A percentile compares a stretch with the other conserved stretches of the same genome.
Evolutionary conservation across 805 yeast genomes (phyloP).

Genomic region (Lachancea dasiensis): DNA sequence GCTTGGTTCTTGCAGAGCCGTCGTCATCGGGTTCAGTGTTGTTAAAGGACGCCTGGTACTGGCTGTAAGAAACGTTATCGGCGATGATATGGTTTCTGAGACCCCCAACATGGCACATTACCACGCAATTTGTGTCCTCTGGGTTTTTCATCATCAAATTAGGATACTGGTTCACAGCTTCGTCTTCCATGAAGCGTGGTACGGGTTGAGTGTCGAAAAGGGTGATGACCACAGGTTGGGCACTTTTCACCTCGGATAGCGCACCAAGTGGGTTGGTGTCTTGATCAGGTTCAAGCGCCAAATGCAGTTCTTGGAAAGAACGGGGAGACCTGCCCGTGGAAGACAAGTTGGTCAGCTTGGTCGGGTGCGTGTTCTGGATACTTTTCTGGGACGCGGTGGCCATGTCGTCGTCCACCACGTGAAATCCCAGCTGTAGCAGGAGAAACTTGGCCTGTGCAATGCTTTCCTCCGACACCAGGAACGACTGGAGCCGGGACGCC

Average conservation of each 20-base stretch:
- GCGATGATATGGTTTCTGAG: conserved; percentile 26
- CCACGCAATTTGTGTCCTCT: conserved; percentile 12
- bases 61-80: conserved; percentile 8
- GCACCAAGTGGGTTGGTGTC: neutral
- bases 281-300: conserved; percentile 5
- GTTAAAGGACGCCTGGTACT: neutral
- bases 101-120: conserved; percentile 33
- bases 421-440: conserved; percentile 31
- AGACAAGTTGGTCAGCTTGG: conserved; percentile 7
- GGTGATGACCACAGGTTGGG: neutral
- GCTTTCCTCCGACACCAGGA: conserved; percentile 40
- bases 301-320: conserved; percentile 20
- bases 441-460: conserved; percentile 38
- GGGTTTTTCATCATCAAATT: conserved; percentile 13
- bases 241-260: conserved; percentile 1
- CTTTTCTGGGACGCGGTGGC: conserved; percentile 25
- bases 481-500: conserved; percentile 31
- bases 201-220: conserved; percentile 5
- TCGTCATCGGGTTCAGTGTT: conserved; percentile 1
- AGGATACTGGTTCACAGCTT: conserved; percentile 20
- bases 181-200: conserved; percentile 8
- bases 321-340: conserved; percentile 6
- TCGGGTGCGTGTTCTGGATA: conserved; percentile 12
- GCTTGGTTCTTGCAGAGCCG: neutral
- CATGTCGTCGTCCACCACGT: conserved; percentile 24